Evolutionary conservation across 495 filamentous ascomycete species (phyloP).

Genomic region (Cercophora sp.): DNA sequence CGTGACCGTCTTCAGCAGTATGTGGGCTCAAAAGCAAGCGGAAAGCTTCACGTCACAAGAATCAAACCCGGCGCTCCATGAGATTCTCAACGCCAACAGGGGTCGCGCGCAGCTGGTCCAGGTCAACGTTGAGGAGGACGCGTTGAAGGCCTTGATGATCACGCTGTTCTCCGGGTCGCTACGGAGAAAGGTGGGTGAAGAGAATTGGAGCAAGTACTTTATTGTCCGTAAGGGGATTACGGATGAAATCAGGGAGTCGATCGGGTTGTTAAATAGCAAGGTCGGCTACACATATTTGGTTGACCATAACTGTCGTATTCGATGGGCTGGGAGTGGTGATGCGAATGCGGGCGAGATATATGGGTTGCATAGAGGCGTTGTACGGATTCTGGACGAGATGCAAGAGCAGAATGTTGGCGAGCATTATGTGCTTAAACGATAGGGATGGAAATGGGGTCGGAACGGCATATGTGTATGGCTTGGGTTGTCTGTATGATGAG

Average conservation of each 20-base stretch:
- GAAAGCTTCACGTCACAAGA: conserved; percentile 60
- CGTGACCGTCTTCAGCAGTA: conserved; percentile 72
- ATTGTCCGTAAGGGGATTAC: conserved; percentile 72
- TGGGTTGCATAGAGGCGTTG: conserved; percentile 63
- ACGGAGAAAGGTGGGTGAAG: conserved; percentile 49
- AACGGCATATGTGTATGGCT: background rate
- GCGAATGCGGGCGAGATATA: conserved; percentile 67
- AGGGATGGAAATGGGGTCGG: background rate
- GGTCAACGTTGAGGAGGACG: conserved; percentile 82
- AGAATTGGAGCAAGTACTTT: conserved; percentile 74
- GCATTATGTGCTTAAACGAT: conserved; percentile 12
- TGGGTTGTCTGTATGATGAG: background rate
- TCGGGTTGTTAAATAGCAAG: conserved; percentile 80
- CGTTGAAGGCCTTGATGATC: conserved; percentile 70
- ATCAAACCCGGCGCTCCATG: conserved; percentile 61
- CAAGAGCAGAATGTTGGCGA: conserved; percentile 24
- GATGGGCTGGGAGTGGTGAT: conserved; percentile 89
- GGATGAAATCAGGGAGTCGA: conserved; percentile 66
- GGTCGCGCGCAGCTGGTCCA: conserved; percentile 66
- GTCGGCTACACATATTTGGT: conserved; percentile 94
- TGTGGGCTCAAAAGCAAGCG: conserved; percentile 84
- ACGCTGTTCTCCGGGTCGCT: conserved; percentile 62
- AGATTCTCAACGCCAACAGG: conserved; percentile 41
- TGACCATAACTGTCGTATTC: conserved; percentile 80
- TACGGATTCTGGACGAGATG: conserved; percentile 62